Evolutionary conservation across 2,329 filamentous ascomycete genomes (phyloP).

Genomic region (Claviceps quebecensis): DNA sequence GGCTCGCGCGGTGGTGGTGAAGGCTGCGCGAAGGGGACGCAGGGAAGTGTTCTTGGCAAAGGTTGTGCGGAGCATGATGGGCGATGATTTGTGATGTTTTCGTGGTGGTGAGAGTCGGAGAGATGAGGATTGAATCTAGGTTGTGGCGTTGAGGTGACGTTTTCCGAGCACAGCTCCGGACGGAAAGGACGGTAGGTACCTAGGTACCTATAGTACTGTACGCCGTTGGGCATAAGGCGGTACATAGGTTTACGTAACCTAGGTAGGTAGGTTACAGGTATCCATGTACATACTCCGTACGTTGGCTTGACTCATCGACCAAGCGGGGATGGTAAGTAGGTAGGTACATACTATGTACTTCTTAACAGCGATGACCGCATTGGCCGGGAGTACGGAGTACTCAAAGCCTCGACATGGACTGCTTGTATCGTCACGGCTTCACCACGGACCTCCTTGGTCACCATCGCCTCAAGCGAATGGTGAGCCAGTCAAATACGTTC

Average conservation of each 20-base stretch:
- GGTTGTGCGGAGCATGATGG: slow-evolving; percentile 53
- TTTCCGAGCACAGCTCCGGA: not conserved
- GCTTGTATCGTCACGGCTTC: no score
- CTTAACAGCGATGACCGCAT: no score
- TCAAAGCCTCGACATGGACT: no score
- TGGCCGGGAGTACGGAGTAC: no score
- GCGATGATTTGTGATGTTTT: slow-evolving; percentile 6
- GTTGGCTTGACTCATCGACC: no score
- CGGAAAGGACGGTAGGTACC: not conserved
- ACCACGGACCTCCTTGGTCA: not conserved
- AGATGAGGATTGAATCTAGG: slow-evolving; percentile 1
- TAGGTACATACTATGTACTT: no score
- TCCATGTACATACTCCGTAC: no score
- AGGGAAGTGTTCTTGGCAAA: slow-evolving; percentile 40
- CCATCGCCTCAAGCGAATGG: not conserved
- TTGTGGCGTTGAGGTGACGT: slow-evolving; percentile 1
- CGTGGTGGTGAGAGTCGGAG: slow-evolving; percentile 4
- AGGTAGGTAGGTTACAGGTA: no score
- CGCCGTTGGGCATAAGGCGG: no score
- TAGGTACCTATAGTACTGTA: not conserved
- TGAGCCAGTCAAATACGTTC: not conserved
- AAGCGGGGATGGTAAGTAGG: no score
- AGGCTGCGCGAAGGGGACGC: slow-evolving; percentile 41
- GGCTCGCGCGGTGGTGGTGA: slow-evolving; percentile 47
- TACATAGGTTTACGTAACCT: no score